Evolutionary conservation across 208 protist species (phyloP).

Genomic region (Zelonia costaricensis): DNA sequence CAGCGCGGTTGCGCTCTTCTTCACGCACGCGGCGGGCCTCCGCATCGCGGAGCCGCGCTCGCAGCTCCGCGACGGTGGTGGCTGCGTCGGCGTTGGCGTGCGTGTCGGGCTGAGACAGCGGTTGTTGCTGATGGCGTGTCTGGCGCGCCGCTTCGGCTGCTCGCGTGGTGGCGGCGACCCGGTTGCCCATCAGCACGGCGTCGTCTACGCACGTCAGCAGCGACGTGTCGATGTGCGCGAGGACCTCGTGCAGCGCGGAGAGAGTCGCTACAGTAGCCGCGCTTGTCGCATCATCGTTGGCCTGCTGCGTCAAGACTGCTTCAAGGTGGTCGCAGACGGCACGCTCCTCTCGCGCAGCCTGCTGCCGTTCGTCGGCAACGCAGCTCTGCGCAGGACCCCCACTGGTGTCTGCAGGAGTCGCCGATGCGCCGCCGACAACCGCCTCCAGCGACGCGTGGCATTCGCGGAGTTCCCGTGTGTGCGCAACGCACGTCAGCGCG

Average conservation of each 20-base stretch:
- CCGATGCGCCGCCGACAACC: not conserved
- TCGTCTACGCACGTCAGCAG: constrained; percentile 19
- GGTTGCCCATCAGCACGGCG: constrained; percentile 1
- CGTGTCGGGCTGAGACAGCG: not conserved
- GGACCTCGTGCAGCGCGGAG: not conserved
- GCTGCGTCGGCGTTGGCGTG: not conserved
- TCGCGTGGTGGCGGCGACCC: not conserved
- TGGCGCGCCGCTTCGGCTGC: not conserved
- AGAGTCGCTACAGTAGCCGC: not conserved
- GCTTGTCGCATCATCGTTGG: not conserved
- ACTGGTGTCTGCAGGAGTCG: not conserved
- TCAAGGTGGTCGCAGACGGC: not conserved
- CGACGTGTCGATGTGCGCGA: constrained; percentile 2
- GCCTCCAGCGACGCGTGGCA: not conserved
- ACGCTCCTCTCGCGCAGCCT: not conserved
- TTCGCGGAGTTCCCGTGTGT: constrained; percentile 12
- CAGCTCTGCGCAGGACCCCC: not conserved
- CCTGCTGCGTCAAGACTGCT: not conserved
- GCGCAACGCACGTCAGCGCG: constrained; percentile 6
- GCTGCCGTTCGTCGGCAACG: not conserved
- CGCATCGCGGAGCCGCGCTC: too few species aligned
- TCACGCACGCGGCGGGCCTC: too few species aligned
- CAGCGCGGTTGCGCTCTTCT: too few species aligned
- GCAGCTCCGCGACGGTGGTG: too few species aligned
- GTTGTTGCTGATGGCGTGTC: not conserved